Evolutionary conservation across 257 asterid species (phyloP), one percentile per base, ranked within the genome.

Genomic region (Penstemon davidsonii): DNA sequence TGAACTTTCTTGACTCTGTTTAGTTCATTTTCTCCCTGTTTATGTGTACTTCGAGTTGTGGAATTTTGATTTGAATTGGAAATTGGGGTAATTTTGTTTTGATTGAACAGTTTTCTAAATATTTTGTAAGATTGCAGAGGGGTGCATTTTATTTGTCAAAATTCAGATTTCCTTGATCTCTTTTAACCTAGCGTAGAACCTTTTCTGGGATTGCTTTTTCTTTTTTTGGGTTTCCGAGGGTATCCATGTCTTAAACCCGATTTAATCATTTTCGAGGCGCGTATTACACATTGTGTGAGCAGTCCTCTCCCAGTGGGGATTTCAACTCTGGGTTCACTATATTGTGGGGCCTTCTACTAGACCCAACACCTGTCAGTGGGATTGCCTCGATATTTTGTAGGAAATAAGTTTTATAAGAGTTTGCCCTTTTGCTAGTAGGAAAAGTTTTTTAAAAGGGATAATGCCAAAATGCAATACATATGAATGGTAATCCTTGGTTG

Each of bases 341-440:
- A 25, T 25, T 25, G 33, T 25, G 33, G 33, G 33, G 33, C 33
- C 33, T 25, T 25, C 33, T 2, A 25, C 33, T 25, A 25, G 33
- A 25, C 2, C 33, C 33, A 25, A 25, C 33, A 25, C 33, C 33
- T 25, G 33, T 25, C 33, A 25, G 12, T 67, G 38, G 52, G 37
- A 18, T 43, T 63, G 49, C 43, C 72, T 18, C 49, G 55, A 33
- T 56, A 55, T 55, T 61, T 71, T 64, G 58, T 40, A 37, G 60
- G 36, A 63, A 66, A 47, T 63, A 55, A 59, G 52, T 63, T 51
- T 65, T 62, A 42, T 7, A 67, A 63, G 71, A 66, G 76, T 58
- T 71, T 81, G 82, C 79, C 69, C 68, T 76, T 73, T 69, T 62
- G 81, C 82, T 60, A 69, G 68, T 75, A 66, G 75, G 76, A 68